Percentiles rank a stretch among this genome's conserved stretches.
phyloP scores from a whole-genome alignment of 202 grass and related monocot species.

The Schoenoplectus tabernaemontani region DNA sequence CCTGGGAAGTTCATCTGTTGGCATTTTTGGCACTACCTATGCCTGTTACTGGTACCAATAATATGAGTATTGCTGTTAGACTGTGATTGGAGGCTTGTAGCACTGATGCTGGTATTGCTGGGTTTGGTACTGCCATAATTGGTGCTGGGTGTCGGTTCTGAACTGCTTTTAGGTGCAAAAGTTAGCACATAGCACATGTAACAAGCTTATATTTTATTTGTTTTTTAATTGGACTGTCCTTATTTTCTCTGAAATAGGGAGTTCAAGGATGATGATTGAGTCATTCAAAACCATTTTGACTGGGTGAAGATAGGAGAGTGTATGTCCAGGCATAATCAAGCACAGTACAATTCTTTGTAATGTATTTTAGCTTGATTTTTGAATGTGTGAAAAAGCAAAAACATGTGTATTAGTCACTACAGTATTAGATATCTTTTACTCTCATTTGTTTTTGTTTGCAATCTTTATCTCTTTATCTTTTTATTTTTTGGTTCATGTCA shows the following conservation, averaged over 20 bases:
- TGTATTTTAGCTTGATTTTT: slow-evolving; percentile 10
- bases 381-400: not conserved
- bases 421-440: not conserved
- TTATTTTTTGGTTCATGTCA: too few species aligned
- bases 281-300: not conserved
- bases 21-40: not conserved
- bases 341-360: slow-evolving; percentile 22
- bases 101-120: not conserved
- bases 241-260: slow-evolving; percentile 36
- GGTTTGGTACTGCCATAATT: too few species aligned
- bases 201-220: not conserved
- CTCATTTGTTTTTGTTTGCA: not conserved
- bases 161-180: not conserved
- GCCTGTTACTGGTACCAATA: too few species aligned
- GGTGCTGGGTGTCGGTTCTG: not conserved
- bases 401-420: not conserved
- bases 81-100: not conserved
- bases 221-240: not conserved
- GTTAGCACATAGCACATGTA: not conserved
- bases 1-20: not conserved
- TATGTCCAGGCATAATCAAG: slow-evolving; percentile 12
- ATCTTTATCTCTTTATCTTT: not conserved
- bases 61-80: not conserved
- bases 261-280: slow-evolving; percentile 63
- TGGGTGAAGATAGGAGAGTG: slow-evolving; percentile 11